These are phyloP conservation scores for Coemansia sp. DNA, from an alignment of 192 early-diverging fungal species.

Conservation along the genomic window DNA sequence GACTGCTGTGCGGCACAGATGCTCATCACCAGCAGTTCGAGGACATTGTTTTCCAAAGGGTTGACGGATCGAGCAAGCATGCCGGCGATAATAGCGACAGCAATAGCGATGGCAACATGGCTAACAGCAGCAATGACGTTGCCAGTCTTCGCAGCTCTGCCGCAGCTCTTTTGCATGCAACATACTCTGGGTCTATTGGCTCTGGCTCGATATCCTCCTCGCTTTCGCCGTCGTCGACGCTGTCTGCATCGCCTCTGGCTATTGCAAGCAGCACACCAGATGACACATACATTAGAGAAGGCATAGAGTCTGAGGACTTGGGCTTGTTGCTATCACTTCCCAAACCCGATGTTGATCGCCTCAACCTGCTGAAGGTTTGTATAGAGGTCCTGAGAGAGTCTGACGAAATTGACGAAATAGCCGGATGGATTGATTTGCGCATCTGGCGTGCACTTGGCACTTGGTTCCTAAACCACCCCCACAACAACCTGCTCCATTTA, in stretches of 20 bases:
- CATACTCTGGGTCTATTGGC: slow-evolving; percentile 40
- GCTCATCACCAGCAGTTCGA: neutral
- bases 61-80: neutral
- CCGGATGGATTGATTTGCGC: slow-evolving; percentile 54
- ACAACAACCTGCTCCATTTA: slow-evolving; percentile 53
- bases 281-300: slow-evolving; percentile 17
- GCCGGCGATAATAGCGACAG: slow-evolving; percentile 10
- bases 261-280: slow-evolving; percentile 48
- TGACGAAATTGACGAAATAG: slow-evolving; percentile 41
- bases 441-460: slow-evolving; percentile 50
- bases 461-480: slow-evolving; percentile 55
- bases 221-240: slow-evolving; percentile 53
- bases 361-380: slow-evolving; percentile 41
- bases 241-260: slow-evolving; percentile 49
- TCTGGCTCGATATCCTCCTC: slow-evolving; percentile 52
- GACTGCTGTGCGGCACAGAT: neutral
- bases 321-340: slow-evolving; percentile 38
- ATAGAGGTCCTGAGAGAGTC: slow-evolving; percentile 49
- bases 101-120: slow-evolving; percentile 8
- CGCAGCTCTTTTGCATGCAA: slow-evolving; percentile 37
- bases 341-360: slow-evolving; percentile 39
- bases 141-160: slow-evolving; percentile 43
- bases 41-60: no score
- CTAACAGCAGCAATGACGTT: slow-evolving; percentile 10
- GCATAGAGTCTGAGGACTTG: slow-evolving; percentile 43